A percentile compares a stretch with the other conserved stretches of the same genome.
phyloP scores from a whole-genome alignment of 306 rosid genomes.

The Sophora flavescens region DNA sequence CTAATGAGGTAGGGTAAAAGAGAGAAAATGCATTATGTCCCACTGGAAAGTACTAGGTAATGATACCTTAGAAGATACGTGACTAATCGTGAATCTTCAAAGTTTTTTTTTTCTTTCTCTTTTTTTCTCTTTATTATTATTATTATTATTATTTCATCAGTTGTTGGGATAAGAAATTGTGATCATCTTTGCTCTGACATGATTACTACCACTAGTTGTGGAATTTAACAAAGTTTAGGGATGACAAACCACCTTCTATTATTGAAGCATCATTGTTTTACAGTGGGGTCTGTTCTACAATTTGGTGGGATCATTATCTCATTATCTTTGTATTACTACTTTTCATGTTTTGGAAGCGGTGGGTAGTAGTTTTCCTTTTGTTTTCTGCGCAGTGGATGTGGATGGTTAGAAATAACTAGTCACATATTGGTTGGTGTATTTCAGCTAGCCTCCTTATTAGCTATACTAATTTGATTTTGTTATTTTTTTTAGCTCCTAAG shows the following conservation, averaged over 20 bases:
- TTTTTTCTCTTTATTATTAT: not conserved
- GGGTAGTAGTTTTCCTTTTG: conserved; percentile 15
- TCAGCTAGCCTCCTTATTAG: conserved; percentile 12
- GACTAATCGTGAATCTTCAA: conserved; percentile 47
- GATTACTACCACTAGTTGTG: conserved; percentile 63
- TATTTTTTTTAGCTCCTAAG: not conserved
- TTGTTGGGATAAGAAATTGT: conserved; percentile 42
- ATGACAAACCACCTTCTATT: conserved; percentile 42
- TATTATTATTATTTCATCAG: no score
- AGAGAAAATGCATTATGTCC: conserved; percentile 48
- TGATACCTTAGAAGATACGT: conserved; percentile 48
- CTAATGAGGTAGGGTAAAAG: conserved; percentile 20
- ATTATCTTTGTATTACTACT: not conserved
- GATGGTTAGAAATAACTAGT: conserved; percentile 25
- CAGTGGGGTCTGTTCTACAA: conserved; percentile 16
- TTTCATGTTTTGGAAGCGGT: conserved; percentile 26
- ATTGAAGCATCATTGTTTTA: conserved; percentile 64
- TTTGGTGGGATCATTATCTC: conserved; percentile 14
- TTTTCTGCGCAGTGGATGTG: conserved; percentile 33
- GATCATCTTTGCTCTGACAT: conserved; percentile 52
- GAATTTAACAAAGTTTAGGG: conserved; percentile 46
- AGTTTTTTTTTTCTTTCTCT: conserved; percentile 15
- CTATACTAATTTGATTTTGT: not conserved
- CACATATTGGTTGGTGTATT: conserved; percentile 36
- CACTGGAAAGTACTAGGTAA: conserved; percentile 31